Evolutionary conservation across 2,329 filamentous ascomycete genomes (phyloP), one percentile per base, ranked within the genome.

Genomic region (Alternaria gaisen): DNA sequence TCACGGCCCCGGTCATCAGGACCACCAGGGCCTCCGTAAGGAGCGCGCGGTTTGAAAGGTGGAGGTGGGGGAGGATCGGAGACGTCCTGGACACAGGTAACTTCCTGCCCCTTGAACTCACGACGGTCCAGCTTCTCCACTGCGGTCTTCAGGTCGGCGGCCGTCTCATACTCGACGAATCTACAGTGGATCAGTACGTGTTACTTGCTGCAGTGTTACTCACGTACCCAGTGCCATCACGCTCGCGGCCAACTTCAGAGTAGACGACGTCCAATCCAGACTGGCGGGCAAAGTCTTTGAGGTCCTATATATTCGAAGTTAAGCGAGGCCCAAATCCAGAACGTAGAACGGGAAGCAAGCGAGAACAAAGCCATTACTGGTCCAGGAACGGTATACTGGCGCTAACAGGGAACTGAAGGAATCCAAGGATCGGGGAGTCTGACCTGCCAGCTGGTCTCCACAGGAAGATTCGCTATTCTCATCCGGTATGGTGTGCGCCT

Each of bases 391-490:
- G 79, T 72, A 77, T 76, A 58, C 77, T 67, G 69, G 74, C 66
- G 69, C 66, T 69, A 74, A 61, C 52, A 55, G 65, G 76, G 74
- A 73, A 80, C 63, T 57, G 65, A 68, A 62, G 60, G 80, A 79
- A 84, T 86, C 74, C 76, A 78, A 77, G 67, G 63, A 71, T 70
- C 70, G 75, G 87, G 84, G 84, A 81, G 84, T 91, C 95, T 95
- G 91, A 99, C 95, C 95, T 99, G 95, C 95, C 95, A 99, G 89
- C 94, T 97, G 86, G 95, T 99, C 86, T 98, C 94, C 84, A 88
- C 90, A 80, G 94, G 94, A 82, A 99, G 92, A 85, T 94, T 94
- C 85, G 92, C 91, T 78, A 99, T 96, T 82, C 94, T 91, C 95
- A 99, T 98, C 80, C 95, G 91, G 82, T 94, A 93, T 71, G 93